Conservation (phyloP, 352 stramenopile species). For the Elongisporangium anandrum region DNA sequence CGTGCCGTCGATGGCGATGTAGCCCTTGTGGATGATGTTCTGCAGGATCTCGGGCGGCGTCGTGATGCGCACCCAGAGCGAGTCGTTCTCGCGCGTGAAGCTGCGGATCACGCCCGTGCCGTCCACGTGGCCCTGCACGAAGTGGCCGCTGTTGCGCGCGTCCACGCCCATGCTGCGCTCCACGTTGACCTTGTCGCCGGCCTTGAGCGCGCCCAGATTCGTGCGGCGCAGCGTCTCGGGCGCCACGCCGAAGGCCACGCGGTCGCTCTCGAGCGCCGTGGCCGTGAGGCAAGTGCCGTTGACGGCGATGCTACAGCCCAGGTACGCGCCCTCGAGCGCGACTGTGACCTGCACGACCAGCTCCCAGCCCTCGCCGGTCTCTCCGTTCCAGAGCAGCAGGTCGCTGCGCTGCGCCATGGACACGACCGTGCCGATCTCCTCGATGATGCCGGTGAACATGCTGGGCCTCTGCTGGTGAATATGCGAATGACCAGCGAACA, state of each 20-base stretch:
- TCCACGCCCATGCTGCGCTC: constrained; percentile 87
- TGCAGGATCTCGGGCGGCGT: constrained; percentile 75
- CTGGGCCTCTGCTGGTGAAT: constrained; percentile 5
- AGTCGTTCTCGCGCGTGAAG: constrained; percentile 92
- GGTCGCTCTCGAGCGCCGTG: constrained; percentile 84
- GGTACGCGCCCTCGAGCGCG: constrained; percentile 82
- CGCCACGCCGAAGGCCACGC: constrained; percentile 92
- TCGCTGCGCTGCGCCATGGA: constrained; percentile 89
- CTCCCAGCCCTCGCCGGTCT: constrained; percentile 85
- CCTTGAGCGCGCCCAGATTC: constrained; percentile 75
- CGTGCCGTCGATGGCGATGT: constrained; percentile 98
- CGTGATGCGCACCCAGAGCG: constrained; percentile 94
- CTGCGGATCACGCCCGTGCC: constrained; percentile 89
- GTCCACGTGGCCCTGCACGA: constrained; percentile 99
- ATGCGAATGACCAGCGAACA: neutral
- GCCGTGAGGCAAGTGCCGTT: constrained; percentile 98
- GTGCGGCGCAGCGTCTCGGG: constrained; percentile 95
- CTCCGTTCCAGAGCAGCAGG: constrained; percentile 95
- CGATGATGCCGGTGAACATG: constrained; percentile 98
- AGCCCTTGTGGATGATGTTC: constrained; percentile 92
- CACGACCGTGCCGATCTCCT: constrained; percentile 97
- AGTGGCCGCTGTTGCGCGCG: constrained; percentile 96
- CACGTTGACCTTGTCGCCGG: constrained; percentile 93
- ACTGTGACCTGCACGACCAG: constrained; percentile 78
- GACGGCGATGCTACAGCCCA: constrained; percentile 95